Percentiles rank a stretch among this genome's conserved stretches.
Conservation (phyloP, 176 grass and related monocot genomes). For the Chrysopogon serrulatus region DNA sequence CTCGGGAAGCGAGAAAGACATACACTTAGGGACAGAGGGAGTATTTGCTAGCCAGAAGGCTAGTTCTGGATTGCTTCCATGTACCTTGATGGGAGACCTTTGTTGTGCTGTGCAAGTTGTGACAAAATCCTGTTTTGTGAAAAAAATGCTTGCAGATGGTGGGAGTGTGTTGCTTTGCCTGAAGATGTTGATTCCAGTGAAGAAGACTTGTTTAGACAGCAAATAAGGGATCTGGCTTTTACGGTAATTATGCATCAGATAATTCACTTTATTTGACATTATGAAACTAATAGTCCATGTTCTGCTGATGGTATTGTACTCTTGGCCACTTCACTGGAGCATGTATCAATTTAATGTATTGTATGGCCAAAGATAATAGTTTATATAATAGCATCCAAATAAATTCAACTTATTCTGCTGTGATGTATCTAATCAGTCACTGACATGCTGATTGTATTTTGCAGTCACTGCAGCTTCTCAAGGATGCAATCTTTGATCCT, state of each 20-base stretch:
- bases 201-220: slow-evolving; percentile 73
- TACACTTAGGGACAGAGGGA: no score
- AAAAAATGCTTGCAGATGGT: slow-evolving; percentile 68
- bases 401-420: neutral
- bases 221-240: slow-evolving; percentile 85
- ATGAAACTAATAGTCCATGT: neutral
- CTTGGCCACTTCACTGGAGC: neutral
- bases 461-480: slow-evolving; percentile 90
- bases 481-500: slow-evolving; percentile 80
- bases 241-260: slow-evolving; percentile 40
- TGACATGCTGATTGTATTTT: slow-evolving; percentile 15
- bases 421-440: neutral
- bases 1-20: no score
- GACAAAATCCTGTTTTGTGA: neutral
- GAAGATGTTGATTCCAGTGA: slow-evolving; percentile 66
- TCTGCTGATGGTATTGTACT: neutral
- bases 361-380: neutral
- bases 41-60: no score
- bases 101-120: neutral
- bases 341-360: neutral
- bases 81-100: neutral
- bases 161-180: slow-evolving; percentile 94
- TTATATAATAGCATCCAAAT: neutral
- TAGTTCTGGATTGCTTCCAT: no score
- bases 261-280: neutral